Percentiles rank a stretch among this genome's conserved stretches.
Evolutionary conservation across 2,329 filamentous ascomycete genomes (phyloP).

Genomic region (Berkeleyomyces rouxiae): DNA sequence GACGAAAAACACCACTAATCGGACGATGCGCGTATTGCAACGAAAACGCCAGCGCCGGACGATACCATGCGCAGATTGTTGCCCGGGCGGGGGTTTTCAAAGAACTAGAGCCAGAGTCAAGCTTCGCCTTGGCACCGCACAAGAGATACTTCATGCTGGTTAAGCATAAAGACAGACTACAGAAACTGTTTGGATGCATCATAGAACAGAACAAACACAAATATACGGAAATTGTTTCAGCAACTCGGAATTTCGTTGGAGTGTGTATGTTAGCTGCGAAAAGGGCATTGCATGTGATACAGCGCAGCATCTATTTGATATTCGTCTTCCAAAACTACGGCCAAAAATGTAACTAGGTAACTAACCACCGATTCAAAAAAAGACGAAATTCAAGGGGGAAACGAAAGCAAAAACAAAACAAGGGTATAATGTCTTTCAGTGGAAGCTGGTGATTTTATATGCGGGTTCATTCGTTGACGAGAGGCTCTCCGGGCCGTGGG

Average conservation of each 20-base stretch:
- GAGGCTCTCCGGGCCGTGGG: not conserved
- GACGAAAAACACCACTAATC: conserved; percentile 40
- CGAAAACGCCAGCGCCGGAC: not conserved
- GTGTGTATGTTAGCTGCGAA: not conserved
- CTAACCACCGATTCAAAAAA: not conserved
- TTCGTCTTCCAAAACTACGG: not conserved
- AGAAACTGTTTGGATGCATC: conserved; percentile 3
- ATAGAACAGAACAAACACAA: conserved; percentile 4
- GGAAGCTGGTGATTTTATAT: not conserved
- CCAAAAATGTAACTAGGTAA: not conserved
- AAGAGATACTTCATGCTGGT: not conserved
- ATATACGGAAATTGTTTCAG: conserved; percentile 5
- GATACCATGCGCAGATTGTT: not conserved
- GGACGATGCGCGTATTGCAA: not conserved
- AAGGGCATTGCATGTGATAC: too few species aligned
- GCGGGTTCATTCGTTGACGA: not conserved
- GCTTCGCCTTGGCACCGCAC: not conserved
- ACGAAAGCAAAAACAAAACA: not conserved
- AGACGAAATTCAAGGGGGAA: not conserved
- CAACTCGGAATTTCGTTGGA: not conserved
- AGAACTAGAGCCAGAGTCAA: not conserved
- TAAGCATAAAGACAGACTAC: not conserved
- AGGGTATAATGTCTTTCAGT: not conserved
- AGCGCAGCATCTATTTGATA: not conserved
- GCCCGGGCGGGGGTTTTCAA: not conserved